Evolutionary conservation across 345 rosid species (phyloP).

Genomic region (Citrus mangshanensis): DNA sequence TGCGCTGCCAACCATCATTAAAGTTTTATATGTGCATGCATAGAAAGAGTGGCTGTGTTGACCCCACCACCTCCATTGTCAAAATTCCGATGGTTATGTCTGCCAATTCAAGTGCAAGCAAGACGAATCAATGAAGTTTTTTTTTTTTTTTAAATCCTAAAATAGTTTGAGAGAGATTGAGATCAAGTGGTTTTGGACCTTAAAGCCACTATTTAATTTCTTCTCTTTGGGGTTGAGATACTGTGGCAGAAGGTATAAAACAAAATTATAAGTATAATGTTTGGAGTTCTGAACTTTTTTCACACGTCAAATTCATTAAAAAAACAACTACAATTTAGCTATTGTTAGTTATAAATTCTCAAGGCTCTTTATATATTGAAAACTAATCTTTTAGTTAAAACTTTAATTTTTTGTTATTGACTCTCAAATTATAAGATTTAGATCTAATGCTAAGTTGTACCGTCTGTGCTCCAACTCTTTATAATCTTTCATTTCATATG

Average conservation of each 20-base stretch:
- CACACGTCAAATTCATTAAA: not conserved
- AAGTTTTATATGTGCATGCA: not conserved
- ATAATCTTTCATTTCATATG: too few relatives aligned
- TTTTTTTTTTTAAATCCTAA: not conserved
- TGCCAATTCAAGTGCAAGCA: constrained; percentile 22
- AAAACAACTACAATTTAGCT: too few relatives aligned
- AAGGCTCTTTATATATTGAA: too few relatives aligned
- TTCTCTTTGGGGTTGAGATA: too few relatives aligned
- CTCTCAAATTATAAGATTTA: too few relatives aligned
- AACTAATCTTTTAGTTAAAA: too few relatives aligned
- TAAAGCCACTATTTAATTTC: not conserved
- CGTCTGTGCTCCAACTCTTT: too few relatives aligned
- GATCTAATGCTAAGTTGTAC: too few relatives aligned
- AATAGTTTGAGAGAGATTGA: not conserved
- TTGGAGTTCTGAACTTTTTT: too few relatives aligned
- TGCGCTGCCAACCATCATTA: constrained; percentile 12
- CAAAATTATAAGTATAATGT: too few relatives aligned
- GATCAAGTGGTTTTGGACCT: not conserved
- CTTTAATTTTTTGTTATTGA: too few relatives aligned
- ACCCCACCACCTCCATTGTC: constrained; percentile 25
- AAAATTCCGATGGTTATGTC: constrained; percentile 24
- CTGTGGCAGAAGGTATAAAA: not conserved
- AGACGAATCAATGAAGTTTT: constrained; percentile 20
- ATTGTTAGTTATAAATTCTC: too few relatives aligned
- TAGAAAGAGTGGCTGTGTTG: constrained; percentile 14